Evolutionary conservation across 192 early-diverging fungal genomes (phyloP).

Genomic region (Podila minutissima): DNA sequence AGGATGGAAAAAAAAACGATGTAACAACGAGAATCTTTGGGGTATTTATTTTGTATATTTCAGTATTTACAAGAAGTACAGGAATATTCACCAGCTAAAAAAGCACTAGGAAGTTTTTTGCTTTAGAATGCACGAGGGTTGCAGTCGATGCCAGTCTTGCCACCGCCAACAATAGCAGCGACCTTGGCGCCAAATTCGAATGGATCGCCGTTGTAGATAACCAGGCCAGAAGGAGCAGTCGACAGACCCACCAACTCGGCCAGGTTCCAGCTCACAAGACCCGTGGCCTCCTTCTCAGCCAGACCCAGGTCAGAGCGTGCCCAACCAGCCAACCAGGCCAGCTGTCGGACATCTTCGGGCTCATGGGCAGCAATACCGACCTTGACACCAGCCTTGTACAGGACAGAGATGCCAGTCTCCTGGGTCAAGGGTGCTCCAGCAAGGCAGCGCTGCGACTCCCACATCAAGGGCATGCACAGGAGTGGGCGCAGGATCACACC

Average conservation of each 20-base stretch:
- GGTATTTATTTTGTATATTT: no score
- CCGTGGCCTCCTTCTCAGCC: conserved; percentile 66
- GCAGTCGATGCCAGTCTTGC: conserved; percentile 13
- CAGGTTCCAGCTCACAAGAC: conserved; percentile 72
- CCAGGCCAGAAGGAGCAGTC: conserved; percentile 40
- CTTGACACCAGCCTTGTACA: conserved; percentile 65
- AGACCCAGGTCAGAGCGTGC: conserved; percentile 37
- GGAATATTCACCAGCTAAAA: no score
- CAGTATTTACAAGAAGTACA: no score
- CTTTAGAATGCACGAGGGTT: conserved; percentile 20
- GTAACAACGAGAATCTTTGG: no score
- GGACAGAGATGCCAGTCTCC: conserved; percentile 57
- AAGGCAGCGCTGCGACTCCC: conserved; percentile 64
- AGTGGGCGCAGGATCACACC: conserved; percentile 69
- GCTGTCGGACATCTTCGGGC: conserved; percentile 59
- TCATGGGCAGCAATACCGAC: conserved; percentile 59
- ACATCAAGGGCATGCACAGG: conserved; percentile 68
- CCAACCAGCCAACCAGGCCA: conserved; percentile 83
- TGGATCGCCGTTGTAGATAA: conserved; percentile 68
- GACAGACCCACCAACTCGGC: conserved; percentile 66
- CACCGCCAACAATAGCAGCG: conserved; percentile 66
- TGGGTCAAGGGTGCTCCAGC: conserved; percentile 59
- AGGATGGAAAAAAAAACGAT: not conserved
- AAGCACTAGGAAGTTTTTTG: no score
- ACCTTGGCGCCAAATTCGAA: conserved; percentile 66